Evolutionary conservation across 2,329 filamentous ascomycete genomes (phyloP).

Genomic region (Nemania bipapillata): DNA sequence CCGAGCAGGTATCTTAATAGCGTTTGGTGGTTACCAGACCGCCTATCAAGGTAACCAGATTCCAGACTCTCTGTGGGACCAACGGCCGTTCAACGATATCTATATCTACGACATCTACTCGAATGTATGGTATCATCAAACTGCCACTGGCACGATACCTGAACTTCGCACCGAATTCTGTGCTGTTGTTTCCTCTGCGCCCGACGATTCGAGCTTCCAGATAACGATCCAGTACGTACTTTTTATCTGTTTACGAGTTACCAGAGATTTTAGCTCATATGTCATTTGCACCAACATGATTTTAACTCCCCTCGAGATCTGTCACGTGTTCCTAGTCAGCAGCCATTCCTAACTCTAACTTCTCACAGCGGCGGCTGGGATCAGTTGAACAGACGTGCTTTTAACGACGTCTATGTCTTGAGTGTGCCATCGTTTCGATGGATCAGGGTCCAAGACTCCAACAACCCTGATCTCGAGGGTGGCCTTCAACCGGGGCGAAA

Average conservation of each 20-base stretch:
- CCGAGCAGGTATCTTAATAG: slow-evolving; percentile 34
- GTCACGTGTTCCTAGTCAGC: background rate
- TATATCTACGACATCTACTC: slow-evolving; percentile 37
- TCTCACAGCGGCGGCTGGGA: slow-evolving; percentile 30
- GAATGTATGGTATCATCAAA: slow-evolving; percentile 38
- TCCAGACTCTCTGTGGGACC: slow-evolving; percentile 24
- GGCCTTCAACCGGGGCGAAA: slow-evolving; percentile 24
- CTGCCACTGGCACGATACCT: slow-evolving; percentile 35
- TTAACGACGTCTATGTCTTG: slow-evolving; percentile 41
- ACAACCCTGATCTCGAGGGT: slow-evolving; percentile 36
- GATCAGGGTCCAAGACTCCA: slow-evolving; percentile 35
- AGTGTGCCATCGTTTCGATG: slow-evolving; percentile 39
- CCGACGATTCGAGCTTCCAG: slow-evolving; percentile 43
- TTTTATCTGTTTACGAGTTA: background rate
- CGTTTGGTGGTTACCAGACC: slow-evolving; percentile 40
- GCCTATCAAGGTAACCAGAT: slow-evolving; percentile 19
- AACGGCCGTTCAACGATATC: slow-evolving; percentile 37
- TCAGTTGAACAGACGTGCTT: slow-evolving; percentile 2
- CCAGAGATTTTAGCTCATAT: background rate
- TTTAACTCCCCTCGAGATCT: background rate
- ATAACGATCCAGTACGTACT: slow-evolving; percentile 37
- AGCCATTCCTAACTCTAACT: background rate
- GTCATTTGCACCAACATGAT: background rate
- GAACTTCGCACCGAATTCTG: slow-evolving; percentile 37
- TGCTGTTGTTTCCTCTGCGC: slow-evolving; percentile 38